Evolutionary conservation across 257 asterid species (phyloP), one percentile per base, ranked within the genome.

Genomic region (Ophiorrhiza pumila): DNA sequence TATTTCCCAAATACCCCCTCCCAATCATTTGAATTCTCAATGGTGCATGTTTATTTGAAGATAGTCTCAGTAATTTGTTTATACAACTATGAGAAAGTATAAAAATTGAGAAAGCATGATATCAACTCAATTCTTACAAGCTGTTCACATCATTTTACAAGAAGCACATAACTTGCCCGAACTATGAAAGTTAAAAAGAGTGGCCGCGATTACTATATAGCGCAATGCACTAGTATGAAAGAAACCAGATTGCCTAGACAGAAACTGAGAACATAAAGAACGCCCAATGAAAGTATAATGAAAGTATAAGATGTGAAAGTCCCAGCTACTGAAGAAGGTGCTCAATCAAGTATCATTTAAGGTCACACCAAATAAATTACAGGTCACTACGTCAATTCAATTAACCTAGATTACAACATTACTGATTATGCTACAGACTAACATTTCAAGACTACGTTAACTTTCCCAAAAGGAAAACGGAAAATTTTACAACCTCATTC

Each of bases 341-440:
- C 37, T 65, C 74, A 71, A 56, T 17, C 50, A 56, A 56, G 32
- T 67, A 27, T 29, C 2, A 2, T 14, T 43, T 35, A 67, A 65
- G 57, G 42, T 56, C 56, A 17, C 4, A 43, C 29, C 2, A 27
- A 22, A 41, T 69, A 37, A 70, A 37, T 53, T 32, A 39, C 55
- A 37, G 32, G 18, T 49, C 49, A 63, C 37, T 18, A 34, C 17
- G 46, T 63, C 68, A 4, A 56, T 71, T 42, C 22, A 27, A 25
- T 66, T 57, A 56, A 57, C 60, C 74, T 71, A 39, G 52, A 71
- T 71, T 71, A 71, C 56, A 41, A 25, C 63, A 71, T 56, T 25
- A 25, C 66, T 55, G 43, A 56, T 56, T 67, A 71, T 42, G 29
- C 67, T 71, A 70, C 74, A 56, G 55, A 56, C 65, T 56, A 69